Base-by-base conservation (phyloP, 805 yeast genomes). In the Hanseniaspora thailandica region DNA sequence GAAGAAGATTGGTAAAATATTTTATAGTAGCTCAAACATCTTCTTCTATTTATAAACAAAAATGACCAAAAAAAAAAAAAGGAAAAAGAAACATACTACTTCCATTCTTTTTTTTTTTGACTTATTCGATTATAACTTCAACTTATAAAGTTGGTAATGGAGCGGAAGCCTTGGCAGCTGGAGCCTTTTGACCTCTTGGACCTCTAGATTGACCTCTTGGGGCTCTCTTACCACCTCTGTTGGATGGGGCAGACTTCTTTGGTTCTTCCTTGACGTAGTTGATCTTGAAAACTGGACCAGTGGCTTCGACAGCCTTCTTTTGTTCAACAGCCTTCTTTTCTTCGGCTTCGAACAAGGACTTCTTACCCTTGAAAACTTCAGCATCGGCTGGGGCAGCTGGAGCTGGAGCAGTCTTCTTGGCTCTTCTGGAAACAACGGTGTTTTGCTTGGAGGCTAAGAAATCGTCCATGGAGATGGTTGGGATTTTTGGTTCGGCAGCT, bases 381-480 rank as follows among this genome's bases (percentile, higher is more conserved):
- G 62, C 68, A 58, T 65, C 68, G 59, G 62, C 64, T 59, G 69
- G 64, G 61, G 72, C 65, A 57, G 64, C 62, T 45, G 59, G 74
- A 65, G 75, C 80, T 15, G 44, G 45, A 55, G 75, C 70, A 61
- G 81, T 82, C 65, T 76, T 78, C 72, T 41, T 49, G 47, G 35
- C 34, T 49, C 53, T 49, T 49, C 53, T 49, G 47, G 53, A 49
- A 30, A 49, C 44, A 41, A 49, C 28, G 25, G 45, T 33, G 53
- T 31, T 49, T 28, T 41, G 41, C 25, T 79, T 79, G 71, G 83
- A 87, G 63, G 81, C 81, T 69, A 87, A 79, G 83, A 85, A 90
- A 65, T 88, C 94, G 64, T 82, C 87, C 65, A 86, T 80, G 56
- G 96, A 83, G 75, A 80, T 81, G 63, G 72, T 73, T 57, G 71